phyloP scores from a whole-genome alignment of 805 yeast species.

The Ogataea ramenticola region DNA sequence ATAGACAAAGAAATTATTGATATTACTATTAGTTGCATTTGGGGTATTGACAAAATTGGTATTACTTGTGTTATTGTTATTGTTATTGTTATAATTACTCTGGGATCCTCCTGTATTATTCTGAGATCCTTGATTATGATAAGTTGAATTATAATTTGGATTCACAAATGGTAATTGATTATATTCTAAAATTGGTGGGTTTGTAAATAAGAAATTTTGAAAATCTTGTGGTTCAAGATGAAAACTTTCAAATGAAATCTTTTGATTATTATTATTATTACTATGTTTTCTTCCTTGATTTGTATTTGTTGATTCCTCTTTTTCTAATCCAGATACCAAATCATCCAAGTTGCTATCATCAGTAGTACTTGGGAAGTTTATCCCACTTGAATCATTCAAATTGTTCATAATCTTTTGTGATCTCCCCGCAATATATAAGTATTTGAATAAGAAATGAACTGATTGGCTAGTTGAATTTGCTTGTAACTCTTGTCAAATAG shows the following conservation, averaged over 20 bases:
- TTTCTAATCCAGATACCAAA: not conserved
- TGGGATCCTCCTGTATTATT: too few species aligned
- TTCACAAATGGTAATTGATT: constrained; percentile 3
- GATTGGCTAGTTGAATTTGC: too few species aligned
- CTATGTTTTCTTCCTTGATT: not conserved
- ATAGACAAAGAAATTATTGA: not conserved
- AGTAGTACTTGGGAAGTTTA: too few species aligned
- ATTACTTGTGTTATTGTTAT: not conserved
- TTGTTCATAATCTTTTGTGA: not conserved
- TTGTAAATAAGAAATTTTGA: constrained; percentile 27
- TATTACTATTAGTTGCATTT: not conserved
- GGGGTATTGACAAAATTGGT: not conserved
- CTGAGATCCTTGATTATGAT: not conserved
- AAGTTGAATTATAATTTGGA: not conserved
- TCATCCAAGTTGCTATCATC: not conserved
- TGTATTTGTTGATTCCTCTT: not conserved
- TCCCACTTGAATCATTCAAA: not conserved
- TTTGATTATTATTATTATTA: not conserved
- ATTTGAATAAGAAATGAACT: too few species aligned
- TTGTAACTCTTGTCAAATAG: too few species aligned
- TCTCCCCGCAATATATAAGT: too few species aligned
- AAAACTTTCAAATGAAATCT: constrained; percentile 17
- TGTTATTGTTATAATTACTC: not conserved
- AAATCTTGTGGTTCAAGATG: constrained; percentile 29
- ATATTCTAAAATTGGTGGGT: constrained; percentile 29